These are phyloP conservation scores for Torulaspora maleeae DNA, from an alignment of 805 yeast genomes.

Conservation along the genomic window DNA sequence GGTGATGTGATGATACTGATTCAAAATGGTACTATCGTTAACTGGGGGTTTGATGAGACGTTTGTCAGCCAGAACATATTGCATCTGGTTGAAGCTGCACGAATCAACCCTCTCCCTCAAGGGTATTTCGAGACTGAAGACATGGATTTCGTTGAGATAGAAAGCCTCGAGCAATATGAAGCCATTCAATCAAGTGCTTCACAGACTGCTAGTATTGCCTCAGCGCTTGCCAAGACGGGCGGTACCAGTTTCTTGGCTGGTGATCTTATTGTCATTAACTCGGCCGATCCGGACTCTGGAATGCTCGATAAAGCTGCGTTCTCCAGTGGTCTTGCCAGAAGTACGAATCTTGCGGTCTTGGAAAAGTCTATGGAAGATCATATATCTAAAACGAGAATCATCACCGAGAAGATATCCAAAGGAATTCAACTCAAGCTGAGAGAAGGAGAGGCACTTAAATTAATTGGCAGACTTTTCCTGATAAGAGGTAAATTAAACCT, in stretches of 20 bases:
- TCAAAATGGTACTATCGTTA: conserved; percentile 73
- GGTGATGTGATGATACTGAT: conserved; percentile 59
- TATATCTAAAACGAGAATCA: conserved; percentile 54
- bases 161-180: conserved; percentile 13
- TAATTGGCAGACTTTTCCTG: conserved; percentile 71
- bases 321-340: conserved; percentile 80
- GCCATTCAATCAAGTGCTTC: conserved; percentile 9
- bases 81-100: conserved; percentile 50
- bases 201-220: neutral
- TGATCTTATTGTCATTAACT: conserved; percentile 67
- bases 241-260: conserved; percentile 50
- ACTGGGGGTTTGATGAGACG: conserved; percentile 73
- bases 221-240: conserved; percentile 4
- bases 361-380: conserved; percentile 70
- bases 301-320: conserved; percentile 80
- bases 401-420: conserved; percentile 60
- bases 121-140: conserved; percentile 70
- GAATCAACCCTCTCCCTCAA: conserved; percentile 40
- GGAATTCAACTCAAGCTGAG: conserved; percentile 52
- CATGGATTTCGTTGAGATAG: conserved; percentile 64
- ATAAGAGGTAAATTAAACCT: conserved; percentile 78
- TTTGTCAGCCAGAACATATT: conserved; percentile 44
- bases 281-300: conserved; percentile 42
- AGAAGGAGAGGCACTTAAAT: conserved; percentile 57
- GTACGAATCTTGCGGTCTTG: conserved; percentile 77